Base-by-base conservation (phyloP, 352 stramenopile species). In the Hyaloperonospora brassicae region DNA sequence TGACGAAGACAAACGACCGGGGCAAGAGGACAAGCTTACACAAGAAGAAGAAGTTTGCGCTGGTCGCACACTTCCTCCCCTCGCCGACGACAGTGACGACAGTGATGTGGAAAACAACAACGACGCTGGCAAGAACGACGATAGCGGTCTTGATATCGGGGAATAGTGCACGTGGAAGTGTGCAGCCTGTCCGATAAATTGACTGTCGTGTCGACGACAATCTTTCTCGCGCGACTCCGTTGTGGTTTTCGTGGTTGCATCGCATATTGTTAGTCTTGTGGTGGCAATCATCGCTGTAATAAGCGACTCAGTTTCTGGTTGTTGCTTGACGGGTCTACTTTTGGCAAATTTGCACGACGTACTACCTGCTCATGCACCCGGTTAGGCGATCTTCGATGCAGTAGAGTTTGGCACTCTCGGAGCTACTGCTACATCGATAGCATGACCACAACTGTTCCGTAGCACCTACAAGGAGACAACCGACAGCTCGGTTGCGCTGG, bases 161-260 rank as follows among this genome's bases (percentile, higher is more conserved):
- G 68, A 78, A 31, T 21, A 65, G 74, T 45, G 67, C 78, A 3
- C 62, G 75, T 24, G 57, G 57, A 51, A 38, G 39, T n/a, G 11
- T 36, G 25, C 2, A 46, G 4, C 13, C 21, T 21, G 21, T 46
- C 40, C n/a, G 13, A 4, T 24, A 44, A 46, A n/a, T 31, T 31
- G 27, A 31, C 27, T 31, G 27, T 7, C 7, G 27, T 31, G n/a
- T 31, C 27, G 27, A 31, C 27, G 27, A 7, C 27, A 31, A 7
- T 7, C 7, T 31, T 31, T 7, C 27, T n/a, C n/a, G n/a, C n/a
- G 27, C 3, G 27, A 31, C n/a, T n/a, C n/a, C n/a, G n/a, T n/a
- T 31, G 27, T 31, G 27, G 3, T 31, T 31, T 31, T 31, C 27
- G 7, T 31, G 27, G 7, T 8, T 31, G 27, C 7, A 31, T 31